Conservation (phyloP, 192 early-diverging fungal species). For the Umbelopsis vinacea region DNA sequence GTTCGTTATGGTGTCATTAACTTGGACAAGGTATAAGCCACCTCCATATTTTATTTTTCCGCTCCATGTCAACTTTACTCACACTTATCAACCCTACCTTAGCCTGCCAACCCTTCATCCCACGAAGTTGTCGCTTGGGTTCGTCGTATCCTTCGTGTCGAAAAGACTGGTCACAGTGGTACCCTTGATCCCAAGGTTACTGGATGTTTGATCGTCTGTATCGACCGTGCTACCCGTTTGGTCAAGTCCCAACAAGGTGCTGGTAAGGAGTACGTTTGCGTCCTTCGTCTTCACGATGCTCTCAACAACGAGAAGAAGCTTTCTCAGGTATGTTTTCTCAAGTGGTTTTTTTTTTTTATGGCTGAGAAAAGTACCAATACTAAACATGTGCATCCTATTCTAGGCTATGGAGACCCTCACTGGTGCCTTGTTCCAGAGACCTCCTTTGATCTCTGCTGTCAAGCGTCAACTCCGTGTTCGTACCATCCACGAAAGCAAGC, state of each 20-base stretch:
- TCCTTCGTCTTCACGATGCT: conserved; percentile 94
- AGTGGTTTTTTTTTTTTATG: too few species aligned
- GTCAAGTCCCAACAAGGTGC: conserved; percentile 99
- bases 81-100: background rate
- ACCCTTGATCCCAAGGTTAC: conserved; percentile 99
- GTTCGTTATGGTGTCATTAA: conserved; percentile 98
- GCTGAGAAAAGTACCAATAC: too few species aligned
- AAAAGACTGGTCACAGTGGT: conserved; percentile 98
- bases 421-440: conserved; percentile 98
- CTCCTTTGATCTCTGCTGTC: conserved; percentile 97
- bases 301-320: conserved; percentile 90
- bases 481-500: conserved; percentile 96
- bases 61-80: background rate
- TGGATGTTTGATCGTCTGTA: conserved; percentile 98
- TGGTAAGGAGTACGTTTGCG: conserved; percentile 98
- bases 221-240: conserved; percentile 97
- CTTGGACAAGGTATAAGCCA: conserved; percentile 79
- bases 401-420: conserved; percentile 91
- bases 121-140: conserved; percentile 99
- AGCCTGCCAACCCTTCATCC: conserved; percentile 97
- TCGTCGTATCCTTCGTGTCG: conserved; percentile 92
- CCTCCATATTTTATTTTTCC: background rate
- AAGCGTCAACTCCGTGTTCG: conserved; percentile 99
- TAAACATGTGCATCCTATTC: too few species aligned
- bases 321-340: conserved; percentile 51